These are phyloP conservation scores for Zostera marina DNA, from an alignment of 116 monocot genomes.

Conservation along the genomic window DNA sequence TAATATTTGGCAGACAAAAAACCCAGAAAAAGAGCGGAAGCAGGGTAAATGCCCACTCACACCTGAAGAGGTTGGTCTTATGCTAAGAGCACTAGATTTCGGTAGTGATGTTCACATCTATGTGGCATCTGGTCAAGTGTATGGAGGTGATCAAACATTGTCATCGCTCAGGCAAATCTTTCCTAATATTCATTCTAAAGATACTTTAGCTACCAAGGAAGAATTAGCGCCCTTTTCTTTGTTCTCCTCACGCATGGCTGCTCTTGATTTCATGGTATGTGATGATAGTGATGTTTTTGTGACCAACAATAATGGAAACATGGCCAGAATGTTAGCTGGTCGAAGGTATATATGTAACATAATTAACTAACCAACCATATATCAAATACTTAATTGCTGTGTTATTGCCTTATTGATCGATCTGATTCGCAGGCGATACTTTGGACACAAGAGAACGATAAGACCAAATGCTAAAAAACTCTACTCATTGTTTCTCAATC, in stretches of 20 bases:
- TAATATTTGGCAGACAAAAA: too few relatives aligned
- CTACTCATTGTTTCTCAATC: conserved; percentile 47
- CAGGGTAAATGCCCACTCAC: too few relatives aligned
- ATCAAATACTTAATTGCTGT: not conserved
- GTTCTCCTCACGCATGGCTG: conserved; percentile 71
- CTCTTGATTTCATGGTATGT: conserved; percentile 70
- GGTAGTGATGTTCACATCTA: conserved; percentile 39
- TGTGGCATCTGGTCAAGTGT: conserved; percentile 63
- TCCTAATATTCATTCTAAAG: conserved; percentile 54
- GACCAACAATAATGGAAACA: conserved; percentile 79
- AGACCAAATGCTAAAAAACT: conserved; percentile 71
- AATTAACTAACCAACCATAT: too few relatives aligned
- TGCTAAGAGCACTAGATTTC: conserved; percentile 41
- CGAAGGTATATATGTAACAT: conserved; percentile 32
- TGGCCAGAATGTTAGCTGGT: conserved; percentile 69
- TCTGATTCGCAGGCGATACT: conserved; percentile 44
- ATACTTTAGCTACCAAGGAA: conserved; percentile 41
- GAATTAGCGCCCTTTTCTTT: conserved; percentile 31
- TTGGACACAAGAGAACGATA: conserved; percentile 78
- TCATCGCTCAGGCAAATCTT: conserved; percentile 49
- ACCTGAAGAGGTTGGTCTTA: not conserved
- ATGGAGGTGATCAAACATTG: conserved; percentile 52
- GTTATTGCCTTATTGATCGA: not conserved
- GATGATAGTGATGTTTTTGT: conserved; percentile 69
- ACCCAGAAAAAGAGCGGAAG: too few relatives aligned